Conservation (phyloP, 257 asterid species). For the Nicotiana benthamiana region DNA sequence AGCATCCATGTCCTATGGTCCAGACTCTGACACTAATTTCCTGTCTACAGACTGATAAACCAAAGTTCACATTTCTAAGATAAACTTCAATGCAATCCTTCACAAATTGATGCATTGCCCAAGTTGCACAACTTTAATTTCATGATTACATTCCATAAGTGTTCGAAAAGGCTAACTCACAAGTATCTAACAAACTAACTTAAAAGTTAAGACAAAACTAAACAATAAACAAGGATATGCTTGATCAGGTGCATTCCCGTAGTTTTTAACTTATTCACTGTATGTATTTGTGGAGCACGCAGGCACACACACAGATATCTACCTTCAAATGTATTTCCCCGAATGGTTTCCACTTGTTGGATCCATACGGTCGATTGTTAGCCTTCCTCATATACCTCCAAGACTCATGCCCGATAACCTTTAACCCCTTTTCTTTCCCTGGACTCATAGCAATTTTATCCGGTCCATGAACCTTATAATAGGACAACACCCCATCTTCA, state of each 20-base stretch:
- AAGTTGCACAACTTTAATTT: background rate
- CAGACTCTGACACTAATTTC: background rate
- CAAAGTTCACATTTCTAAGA: background rate
- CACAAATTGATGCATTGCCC: background rate
- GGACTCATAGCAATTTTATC: conserved; percentile 64
- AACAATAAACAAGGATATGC: conserved; percentile 1
- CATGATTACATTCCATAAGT: background rate
- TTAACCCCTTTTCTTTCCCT: conserved; percentile 56
- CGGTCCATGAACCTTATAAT: conserved; percentile 94
- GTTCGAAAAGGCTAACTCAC: background rate
- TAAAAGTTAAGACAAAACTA: background rate
- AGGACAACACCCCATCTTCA: conserved; percentile 95
- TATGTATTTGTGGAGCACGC: too few species aligned
- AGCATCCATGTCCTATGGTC: background rate
- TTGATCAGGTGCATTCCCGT: too few species aligned
- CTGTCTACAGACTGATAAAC: background rate
- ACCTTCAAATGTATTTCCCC: conserved; percentile 95
- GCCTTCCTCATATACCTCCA: conserved; percentile 84
- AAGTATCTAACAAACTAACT: background rate
- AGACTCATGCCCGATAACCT: conserved; percentile 87
- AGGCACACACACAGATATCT: too few species aligned
- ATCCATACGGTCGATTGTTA: conserved; percentile 24
- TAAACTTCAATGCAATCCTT: background rate
- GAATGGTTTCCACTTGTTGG: conserved; percentile 69
- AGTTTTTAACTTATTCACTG: too few species aligned